These are phyloP conservation scores for Euphorbia celastroides DNA, from an alignment of 441 rosid species.

Conservation along the genomic window DNA sequence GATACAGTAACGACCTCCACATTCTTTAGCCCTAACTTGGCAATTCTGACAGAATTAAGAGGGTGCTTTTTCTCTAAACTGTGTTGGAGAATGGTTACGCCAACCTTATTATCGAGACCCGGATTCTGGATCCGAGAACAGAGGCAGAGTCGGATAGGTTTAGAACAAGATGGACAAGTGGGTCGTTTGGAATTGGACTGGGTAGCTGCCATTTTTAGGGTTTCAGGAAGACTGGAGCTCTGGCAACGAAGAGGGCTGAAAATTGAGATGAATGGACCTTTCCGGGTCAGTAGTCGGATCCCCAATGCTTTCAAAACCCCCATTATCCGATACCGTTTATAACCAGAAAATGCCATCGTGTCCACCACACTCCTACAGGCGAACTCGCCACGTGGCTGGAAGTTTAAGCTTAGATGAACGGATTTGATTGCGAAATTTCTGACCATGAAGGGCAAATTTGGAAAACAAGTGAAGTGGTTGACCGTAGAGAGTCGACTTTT, in stretches of 20 bases:
- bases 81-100: conserved; percentile 77
- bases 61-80: conserved; percentile 69
- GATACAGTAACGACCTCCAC: conserved; percentile 43
- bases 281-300: conserved; percentile 28
- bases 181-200: conserved; percentile 42
- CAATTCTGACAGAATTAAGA: conserved; percentile 69
- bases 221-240: conserved; percentile 19
- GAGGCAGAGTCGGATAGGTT: conserved; percentile 61
- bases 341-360: background rate
- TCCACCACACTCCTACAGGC: background rate
- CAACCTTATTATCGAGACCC: conserved; percentile 49
- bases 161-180: conserved; percentile 56
- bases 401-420: background rate
- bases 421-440: background rate
- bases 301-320: background rate
- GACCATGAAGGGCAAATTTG: background rate
- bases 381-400: background rate
- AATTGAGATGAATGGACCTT: conserved; percentile 7
- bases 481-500: background rate
- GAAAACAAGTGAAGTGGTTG: background rate
- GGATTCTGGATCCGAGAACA: conserved; percentile 52
- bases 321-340: background rate
- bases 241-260: conserved; percentile 10
- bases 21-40: conserved; percentile 64
- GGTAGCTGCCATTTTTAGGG: conserved; percentile 34